phyloP scores from a whole-genome alignment of 2,329 filamentous ascomycete genomes.

The Claviceps capensis region DNA sequence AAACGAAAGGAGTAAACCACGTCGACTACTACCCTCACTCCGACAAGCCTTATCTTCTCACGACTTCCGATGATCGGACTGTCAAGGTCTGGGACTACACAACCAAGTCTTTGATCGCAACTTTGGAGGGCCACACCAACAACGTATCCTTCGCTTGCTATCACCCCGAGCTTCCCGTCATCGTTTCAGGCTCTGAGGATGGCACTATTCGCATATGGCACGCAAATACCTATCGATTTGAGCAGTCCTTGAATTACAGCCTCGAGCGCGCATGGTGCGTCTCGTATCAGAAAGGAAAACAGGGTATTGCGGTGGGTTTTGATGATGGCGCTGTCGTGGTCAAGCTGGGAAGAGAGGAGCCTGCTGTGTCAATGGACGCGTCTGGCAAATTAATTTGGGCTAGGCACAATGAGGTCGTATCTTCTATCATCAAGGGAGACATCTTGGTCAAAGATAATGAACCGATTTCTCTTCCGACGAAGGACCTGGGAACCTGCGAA shows the following conservation, averaged over 20 bases:
- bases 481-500: slow-evolving; percentile 92
- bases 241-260: slow-evolving; percentile 92
- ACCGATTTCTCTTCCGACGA: slow-evolving; percentile 73
- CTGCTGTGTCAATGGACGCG: slow-evolving; percentile 91
- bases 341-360: slow-evolving; percentile 94
- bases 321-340: slow-evolving; percentile 96
- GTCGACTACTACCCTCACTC: slow-evolving; percentile 77
- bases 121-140: slow-evolving; percentile 90
- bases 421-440: slow-evolving; percentile 88
- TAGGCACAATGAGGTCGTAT: slow-evolving; percentile 86
- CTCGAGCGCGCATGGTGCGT: slow-evolving; percentile 97
- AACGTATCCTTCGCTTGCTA: slow-evolving; percentile 98
- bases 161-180: slow-evolving; percentile 90
- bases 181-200: slow-evolving; percentile 95
- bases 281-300: slow-evolving; percentile 84
- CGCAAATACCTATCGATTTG: slow-evolving; percentile 89
- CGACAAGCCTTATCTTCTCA: slow-evolving; percentile 78
- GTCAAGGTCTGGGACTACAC: slow-evolving; percentile 99
- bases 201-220: slow-evolving; percentile 98
- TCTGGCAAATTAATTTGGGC: slow-evolving; percentile 96
- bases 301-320: slow-evolving; percentile 89
- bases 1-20: slow-evolving; percentile 95
- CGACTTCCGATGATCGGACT: slow-evolving; percentile 89
- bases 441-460: slow-evolving; percentile 74
- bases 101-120: slow-evolving; percentile 92